Base-by-base conservation (phyloP, 306 rosid genomes). In the Rosa persica region DNA sequence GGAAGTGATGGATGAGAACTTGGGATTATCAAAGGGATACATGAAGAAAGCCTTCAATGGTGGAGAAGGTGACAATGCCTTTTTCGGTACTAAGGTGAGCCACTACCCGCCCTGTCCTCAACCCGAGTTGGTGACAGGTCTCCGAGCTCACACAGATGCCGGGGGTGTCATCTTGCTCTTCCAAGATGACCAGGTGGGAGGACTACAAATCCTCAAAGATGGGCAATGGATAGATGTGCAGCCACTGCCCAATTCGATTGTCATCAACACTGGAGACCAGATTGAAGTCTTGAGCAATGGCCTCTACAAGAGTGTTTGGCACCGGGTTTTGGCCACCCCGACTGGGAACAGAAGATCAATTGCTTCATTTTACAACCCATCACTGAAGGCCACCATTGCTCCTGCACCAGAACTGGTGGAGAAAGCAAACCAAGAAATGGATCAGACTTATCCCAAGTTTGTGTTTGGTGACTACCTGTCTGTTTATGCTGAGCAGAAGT, bases 261-360 rank as follows among this genome's bases (percentile, higher is more conserved):
- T 95, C 66, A 90, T 95, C 80, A 95, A 95, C 90, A 90, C 93
- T 2, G 99, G 99, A n/a, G 99, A 95, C 83, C 99, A 95, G 87
- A 89, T 95, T 81, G 99, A 95, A 89, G 99, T 93, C 46, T 88
- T 95, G 15, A 92, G 90, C 89, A 95, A 92, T 86, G 99, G 99
- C 12, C 80, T 80, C 54, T 95, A 93, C 88, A 95, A 93, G 88
- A 95, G 99, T 78, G 94, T 90, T 60, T 93, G 98, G 98, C 99
- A 95, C 82, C 80, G 91, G 82, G 90, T 95, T 85, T 52, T 91
- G 88, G 91, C 87, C 64, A 54, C 74, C 27, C 76, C 90, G 8
- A 83, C 82, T 22, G 94, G 91, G 73, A 95, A 87, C 51, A 88
- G 99, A 72, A 89, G 98, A 78, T 93, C 99, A 19, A 85, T 95